Evolutionary conservation across 1,284 basidiomycete species (phyloP), one percentile per base, ranked within the genome.

Genomic region (Papiliotrema fonsecae): DNA sequence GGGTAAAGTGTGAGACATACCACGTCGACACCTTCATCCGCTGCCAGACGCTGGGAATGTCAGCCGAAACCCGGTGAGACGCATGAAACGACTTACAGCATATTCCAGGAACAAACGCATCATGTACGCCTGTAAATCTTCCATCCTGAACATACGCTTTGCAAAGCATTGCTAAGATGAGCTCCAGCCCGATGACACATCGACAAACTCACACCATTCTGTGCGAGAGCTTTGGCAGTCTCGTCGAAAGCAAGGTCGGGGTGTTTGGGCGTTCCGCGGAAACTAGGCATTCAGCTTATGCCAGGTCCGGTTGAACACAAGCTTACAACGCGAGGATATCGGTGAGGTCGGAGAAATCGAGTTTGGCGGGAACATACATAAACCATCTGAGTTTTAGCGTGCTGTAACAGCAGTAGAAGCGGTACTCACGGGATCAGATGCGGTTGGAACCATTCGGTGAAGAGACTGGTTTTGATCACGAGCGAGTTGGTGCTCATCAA

Each of bases 401-500:
- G 16, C 24, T 22, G 16, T 26, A 27, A 35, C 18, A 24, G 22
- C 22, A 24, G 32, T 6, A 30, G 24, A 2, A 31, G 35, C 6
- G 19, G 13, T 13, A 62, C 68, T 45, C 6, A 72, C 67, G 72
- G 72, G 28, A 74, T 62, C 19, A 74, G 58, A 51, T 73, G 69
- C 7, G 70, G 66, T 50, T 72, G 64, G 47, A 67, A 71, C 69
- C 65, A 72, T 51, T 70, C 70, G 4, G 67, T 67, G 51, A 73
- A 72, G 40, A 75, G 65, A 14, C 67, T 70, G n/a, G 67, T 61
- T 50, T 78, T 78, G 61, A 78, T 65, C n/a, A 76, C 72, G 13
- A 75, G 57, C 11, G 72, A 72, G 45, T 75, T 75, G 30, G 73
- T 75, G 28, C 64, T 65, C 72, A 77, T 74, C 25, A 78, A 56